These are phyloP conservation scores for Circinella umbellata DNA, from an alignment of 371 early-diverging fungal genomes.

Conservation along the genomic window DNA sequence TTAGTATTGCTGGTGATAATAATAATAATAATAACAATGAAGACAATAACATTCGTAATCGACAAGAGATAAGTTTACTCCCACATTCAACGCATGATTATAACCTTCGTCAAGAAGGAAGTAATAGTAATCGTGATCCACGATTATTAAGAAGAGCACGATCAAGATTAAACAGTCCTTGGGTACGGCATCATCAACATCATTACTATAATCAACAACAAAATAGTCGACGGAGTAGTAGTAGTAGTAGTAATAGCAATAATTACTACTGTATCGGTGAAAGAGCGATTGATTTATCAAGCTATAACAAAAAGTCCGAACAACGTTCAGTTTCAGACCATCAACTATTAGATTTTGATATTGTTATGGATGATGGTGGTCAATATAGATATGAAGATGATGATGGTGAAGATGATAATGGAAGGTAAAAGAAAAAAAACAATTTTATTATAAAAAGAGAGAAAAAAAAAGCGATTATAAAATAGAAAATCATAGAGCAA, in stretches of 20 bases:
- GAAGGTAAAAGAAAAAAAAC: not conserved
- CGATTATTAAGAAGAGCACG: not conserved
- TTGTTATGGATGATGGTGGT: conserved; percentile 29
- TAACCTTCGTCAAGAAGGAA: not conserved
- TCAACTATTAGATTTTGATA: conserved; percentile 16
- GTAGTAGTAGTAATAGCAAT: not conserved
- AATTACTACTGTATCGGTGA: conserved; percentile 6
- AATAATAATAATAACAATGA: not conserved
- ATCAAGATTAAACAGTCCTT: not conserved
- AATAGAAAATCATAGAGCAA: not conserved
- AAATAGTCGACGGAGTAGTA: not conserved
- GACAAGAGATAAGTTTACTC: not conserved
- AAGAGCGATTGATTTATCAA: conserved; percentile 16
- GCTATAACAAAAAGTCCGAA: not conserved
- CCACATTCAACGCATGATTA: not conserved
- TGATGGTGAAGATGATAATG: not conserved
- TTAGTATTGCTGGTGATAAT: not conserved
- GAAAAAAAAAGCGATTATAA: not conserved
- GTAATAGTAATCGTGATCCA: conserved; percentile 5
- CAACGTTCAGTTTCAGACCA: not conserved
- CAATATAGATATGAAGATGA: conserved; percentile 21
- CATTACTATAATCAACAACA: not conserved
- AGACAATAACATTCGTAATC: not conserved
- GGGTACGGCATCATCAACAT: not conserved
- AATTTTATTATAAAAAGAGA: not conserved